These are phyloP conservation scores for Epichloe scottii DNA, from an alignment of 2,329 filamentous ascomycete genomes.

Conservation along the genomic window DNA sequence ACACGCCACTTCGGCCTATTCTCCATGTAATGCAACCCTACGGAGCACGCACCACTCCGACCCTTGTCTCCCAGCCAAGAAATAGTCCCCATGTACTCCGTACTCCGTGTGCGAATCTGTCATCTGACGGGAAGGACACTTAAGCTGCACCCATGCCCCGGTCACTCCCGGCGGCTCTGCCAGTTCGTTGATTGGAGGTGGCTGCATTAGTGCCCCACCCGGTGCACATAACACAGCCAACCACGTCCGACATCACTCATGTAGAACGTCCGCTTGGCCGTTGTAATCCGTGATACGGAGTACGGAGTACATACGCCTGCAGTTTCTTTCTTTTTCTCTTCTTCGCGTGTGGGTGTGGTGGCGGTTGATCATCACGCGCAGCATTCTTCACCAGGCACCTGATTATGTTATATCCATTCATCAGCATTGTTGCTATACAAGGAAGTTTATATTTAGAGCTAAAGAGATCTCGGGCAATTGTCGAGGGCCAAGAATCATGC, in stretches of 20 bases:
- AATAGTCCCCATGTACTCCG: no score
- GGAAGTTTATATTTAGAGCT: no score
- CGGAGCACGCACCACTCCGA: neutral
- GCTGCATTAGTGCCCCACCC: neutral
- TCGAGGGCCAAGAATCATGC: neutral
- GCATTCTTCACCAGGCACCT: no score
- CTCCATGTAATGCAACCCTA: neutral
- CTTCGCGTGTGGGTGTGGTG: no score
- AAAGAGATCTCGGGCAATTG: neutral
- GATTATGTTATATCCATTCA: no score
- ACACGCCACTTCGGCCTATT: no score
- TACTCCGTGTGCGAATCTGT: neutral
- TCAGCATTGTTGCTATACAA: no score
- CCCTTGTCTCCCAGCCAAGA: no score
- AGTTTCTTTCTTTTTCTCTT: neutral
- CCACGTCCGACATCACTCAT: neutral
- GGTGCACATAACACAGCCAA: neutral
- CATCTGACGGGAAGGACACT: neutral
- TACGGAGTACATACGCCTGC: no score
- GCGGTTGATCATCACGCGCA: no score
- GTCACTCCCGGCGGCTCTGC: conserved; percentile 4
- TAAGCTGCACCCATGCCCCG: neutral
- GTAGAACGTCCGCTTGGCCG: neutral
- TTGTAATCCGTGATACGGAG: no score
- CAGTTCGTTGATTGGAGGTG: conserved; percentile 2